Conservation (phyloP, 495 filamentous ascomycete genomes). For the Lophium mytilinum region DNA sequence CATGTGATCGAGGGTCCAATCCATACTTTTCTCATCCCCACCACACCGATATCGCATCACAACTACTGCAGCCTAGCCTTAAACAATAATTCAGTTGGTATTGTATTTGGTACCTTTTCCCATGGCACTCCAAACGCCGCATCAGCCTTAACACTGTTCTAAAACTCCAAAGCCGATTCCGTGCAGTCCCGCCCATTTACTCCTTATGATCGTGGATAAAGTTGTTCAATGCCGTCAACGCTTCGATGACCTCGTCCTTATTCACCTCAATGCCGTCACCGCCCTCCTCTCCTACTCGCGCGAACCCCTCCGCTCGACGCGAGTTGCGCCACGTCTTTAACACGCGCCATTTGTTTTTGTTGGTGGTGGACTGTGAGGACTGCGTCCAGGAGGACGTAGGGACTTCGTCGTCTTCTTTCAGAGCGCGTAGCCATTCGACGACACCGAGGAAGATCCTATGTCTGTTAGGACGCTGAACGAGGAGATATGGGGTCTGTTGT, state of each 20-base stretch:
- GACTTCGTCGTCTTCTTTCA: conserved; percentile 15
- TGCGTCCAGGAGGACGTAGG: conserved; percentile 4
- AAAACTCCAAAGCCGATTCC: too few species aligned
- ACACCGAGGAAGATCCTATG: conserved; percentile 22
- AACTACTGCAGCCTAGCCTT: too few species aligned
- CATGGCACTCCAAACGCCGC: too few species aligned
- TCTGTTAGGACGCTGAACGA: background rate
- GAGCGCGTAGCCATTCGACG: conserved; percentile 9
- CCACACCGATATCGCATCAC: too few species aligned
- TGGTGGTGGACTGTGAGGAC: conserved; percentile 10
- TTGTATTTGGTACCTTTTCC: too few species aligned
- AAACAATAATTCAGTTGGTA: too few species aligned
- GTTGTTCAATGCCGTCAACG: conserved; percentile 20
- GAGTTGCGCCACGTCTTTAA: conserved; percentile 8
- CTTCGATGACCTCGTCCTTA: conserved; percentile 15
- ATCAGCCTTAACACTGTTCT: too few species aligned
- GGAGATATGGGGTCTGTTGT: background rate
- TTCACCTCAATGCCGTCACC: conserved; percentile 16
- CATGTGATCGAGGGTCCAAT: too few species aligned
- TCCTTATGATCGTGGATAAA: conserved; percentile 23
- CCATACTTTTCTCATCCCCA: too few species aligned
- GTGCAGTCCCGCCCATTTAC: background rate
- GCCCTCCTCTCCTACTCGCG: conserved; percentile 14
- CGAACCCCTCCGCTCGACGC: conserved; percentile 9
- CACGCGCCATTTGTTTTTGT: conserved; percentile 15